A percentile compares a stretch with the other conserved stretches of the same genome.
Conservation (phyloP, 306 rosid genomes). For the Medicago arabica region DNA sequence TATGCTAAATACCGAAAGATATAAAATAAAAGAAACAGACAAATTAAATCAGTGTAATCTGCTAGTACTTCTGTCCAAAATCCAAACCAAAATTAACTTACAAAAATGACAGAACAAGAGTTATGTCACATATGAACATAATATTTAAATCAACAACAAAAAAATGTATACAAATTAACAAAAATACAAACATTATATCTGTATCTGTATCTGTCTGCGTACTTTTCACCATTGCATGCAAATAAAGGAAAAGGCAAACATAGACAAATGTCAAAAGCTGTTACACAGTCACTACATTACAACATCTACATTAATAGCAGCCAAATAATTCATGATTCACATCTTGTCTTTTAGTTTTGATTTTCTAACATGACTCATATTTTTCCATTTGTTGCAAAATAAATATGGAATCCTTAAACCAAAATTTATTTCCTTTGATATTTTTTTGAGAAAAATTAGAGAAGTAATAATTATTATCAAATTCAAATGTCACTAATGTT, state of each 20-base stretch:
- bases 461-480: too few species aligned
- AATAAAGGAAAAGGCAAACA: neutral
- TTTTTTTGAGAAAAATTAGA: neutral
- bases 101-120: neutral
- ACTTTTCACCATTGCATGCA: constrained; percentile 30
- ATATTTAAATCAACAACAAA: constrained; percentile 9
- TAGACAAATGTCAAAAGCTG: constrained; percentile 15
- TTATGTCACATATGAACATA: constrained; percentile 3
- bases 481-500: neutral
- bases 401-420: constrained; percentile 4
- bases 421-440: neutral
- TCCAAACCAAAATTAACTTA: neutral
- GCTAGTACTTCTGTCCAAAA: constrained; percentile 4
- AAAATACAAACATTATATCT: constrained; percentile 11
- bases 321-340: constrained; percentile 21
- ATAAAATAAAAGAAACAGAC: neutral
- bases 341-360: neutral
- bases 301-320: constrained; percentile 28
- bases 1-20: neutral
- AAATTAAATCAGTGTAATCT: neutral
- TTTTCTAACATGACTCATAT: neutral
- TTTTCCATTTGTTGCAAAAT: neutral
- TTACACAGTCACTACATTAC: neutral
- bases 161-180: constrained; percentile 1
- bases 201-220: neutral